These are phyloP conservation scores for Lolium rigidum DNA, from an alignment of 176 grass and related monocot genomes.

Conservation along the genomic window DNA sequence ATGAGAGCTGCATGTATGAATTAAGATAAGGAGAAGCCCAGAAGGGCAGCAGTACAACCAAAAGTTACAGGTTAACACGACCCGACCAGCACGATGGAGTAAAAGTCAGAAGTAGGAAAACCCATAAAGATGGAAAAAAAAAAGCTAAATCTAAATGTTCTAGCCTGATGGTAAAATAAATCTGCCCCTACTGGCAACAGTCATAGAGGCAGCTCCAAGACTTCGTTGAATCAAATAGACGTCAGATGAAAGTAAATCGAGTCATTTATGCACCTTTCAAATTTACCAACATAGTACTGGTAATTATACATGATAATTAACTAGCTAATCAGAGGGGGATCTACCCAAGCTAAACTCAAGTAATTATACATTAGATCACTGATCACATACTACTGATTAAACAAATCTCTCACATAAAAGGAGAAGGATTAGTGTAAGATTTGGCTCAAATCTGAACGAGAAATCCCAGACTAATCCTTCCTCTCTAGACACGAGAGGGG, in stretches of 20 bases:
- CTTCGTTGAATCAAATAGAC: background rate
- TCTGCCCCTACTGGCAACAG: too few relatives aligned
- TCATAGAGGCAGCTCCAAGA: too few relatives aligned
- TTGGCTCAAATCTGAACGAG: background rate
- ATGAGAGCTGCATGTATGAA: too few relatives aligned
- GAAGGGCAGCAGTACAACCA: too few relatives aligned
- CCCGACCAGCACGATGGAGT: too few relatives aligned
- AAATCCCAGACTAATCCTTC: conserved; percentile 37
- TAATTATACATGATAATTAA: background rate
- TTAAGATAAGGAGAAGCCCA: too few relatives aligned
- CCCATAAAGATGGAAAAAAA: too few relatives aligned
- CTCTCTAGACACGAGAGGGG: background rate
- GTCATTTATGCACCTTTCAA: background rate
- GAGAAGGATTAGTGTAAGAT: conserved; percentile 24
- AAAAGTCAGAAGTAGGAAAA: too few relatives aligned
- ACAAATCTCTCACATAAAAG: background rate
- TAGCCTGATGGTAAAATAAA: too few relatives aligned
- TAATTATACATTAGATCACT: conserved; percentile 4
- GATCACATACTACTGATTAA: background rate
- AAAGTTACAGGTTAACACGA: too few relatives aligned
- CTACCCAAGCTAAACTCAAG: background rate
- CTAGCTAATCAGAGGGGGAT: background rate
- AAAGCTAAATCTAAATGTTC: too few relatives aligned
- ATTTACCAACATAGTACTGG: background rate
- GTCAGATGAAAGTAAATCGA: background rate